These are phyloP conservation scores for Globisporangium sylvaticum DNA, from an alignment of 352 stramenopile species.

Conservation along the genomic window DNA sequence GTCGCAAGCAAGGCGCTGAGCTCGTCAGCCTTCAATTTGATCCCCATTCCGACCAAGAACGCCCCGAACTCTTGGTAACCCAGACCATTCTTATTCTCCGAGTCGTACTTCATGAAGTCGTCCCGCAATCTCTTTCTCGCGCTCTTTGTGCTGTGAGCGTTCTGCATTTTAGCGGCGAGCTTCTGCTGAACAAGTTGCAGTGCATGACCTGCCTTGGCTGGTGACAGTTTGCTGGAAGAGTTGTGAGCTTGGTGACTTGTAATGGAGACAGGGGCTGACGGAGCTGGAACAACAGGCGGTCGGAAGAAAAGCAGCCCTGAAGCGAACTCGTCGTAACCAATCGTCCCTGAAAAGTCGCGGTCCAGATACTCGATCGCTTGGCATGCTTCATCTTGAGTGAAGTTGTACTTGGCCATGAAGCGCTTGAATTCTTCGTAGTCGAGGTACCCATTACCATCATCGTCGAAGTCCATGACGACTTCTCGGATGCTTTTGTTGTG, in stretches of 20 bases:
- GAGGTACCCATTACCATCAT: constrained; percentile 49
- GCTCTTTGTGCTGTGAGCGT: constrained; percentile 12
- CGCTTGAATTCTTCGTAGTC: constrained; percentile 63
- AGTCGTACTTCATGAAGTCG: constrained; percentile 51
- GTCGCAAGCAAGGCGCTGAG: constrained; percentile 31
- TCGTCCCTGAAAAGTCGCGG: constrained; percentile 49
- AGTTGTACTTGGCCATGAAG: constrained; percentile 68
- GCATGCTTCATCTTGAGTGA: constrained; percentile 38
- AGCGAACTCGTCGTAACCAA: constrained; percentile 76
- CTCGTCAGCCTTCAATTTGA: constrained; percentile 48
- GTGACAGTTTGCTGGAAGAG: constrained; percentile 1
- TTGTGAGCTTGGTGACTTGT: not conserved
- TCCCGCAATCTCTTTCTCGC: constrained; percentile 19
- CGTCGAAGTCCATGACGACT: constrained; percentile 66
- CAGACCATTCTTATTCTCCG: constrained; percentile 39
- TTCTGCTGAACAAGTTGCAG: constrained; percentile 22
- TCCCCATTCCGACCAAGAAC: constrained; percentile 46
- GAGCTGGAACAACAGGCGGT: constrained; percentile 18
- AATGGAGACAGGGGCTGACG: not conserved
- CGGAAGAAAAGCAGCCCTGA: constrained; percentile 64
- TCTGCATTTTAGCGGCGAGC: constrained; percentile 23
- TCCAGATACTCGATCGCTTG: constrained; percentile 53
- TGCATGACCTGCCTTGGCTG: constrained; percentile 21
- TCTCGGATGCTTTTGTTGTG: constrained; percentile 73
- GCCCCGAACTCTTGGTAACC: constrained; percentile 62